A percentile compares a stretch with the other conserved stretches of the same genome.
Evolutionary conservation across 495 filamentous ascomycete genomes (phyloP).

Genomic region (Chaetomium fimeti): DNA sequence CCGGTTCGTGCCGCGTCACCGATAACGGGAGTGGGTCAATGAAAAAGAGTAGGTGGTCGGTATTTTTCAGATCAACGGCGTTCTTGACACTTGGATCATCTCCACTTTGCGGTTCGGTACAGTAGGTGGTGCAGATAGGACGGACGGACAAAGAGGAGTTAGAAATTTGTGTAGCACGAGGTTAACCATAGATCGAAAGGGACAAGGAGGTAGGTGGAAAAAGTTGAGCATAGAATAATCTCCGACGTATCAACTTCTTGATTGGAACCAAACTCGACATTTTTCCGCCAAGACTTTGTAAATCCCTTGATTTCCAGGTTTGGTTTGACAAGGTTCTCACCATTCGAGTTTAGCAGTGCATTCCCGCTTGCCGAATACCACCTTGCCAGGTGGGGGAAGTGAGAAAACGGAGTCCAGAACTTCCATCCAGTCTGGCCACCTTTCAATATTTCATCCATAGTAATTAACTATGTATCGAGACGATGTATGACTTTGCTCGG

Average conservation of each 20-base stretch:
- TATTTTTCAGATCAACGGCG: not conserved
- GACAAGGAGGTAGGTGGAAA: no score
- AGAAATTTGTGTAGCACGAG: not conserved
- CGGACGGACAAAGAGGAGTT: not conserved
- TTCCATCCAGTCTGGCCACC: no score
- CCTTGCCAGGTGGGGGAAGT: not conserved
- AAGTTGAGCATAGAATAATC: no score
- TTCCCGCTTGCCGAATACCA: not conserved
- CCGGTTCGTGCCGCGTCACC: conserved; percentile 10
- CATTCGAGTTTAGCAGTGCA: not conserved
- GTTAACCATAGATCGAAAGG: no score
- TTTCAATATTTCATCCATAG: no score
- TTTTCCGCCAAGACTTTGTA: not conserved
- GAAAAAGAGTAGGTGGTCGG: not conserved
- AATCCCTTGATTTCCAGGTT: not conserved
- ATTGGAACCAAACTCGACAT: not conserved
- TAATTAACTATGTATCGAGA: no score
- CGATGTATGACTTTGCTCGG: no score
- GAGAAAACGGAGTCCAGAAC: no score
- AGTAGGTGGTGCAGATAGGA: not conserved
- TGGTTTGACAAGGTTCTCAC: not conserved
- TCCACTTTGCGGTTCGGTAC: not conserved
- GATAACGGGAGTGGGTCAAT: not conserved
- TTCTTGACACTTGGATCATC: not conserved
- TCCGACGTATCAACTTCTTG: not conserved